These are phyloP conservation scores for Wickerhamiella galacta DNA, from an alignment of 805 yeast species.

Conservation along the genomic window DNA sequence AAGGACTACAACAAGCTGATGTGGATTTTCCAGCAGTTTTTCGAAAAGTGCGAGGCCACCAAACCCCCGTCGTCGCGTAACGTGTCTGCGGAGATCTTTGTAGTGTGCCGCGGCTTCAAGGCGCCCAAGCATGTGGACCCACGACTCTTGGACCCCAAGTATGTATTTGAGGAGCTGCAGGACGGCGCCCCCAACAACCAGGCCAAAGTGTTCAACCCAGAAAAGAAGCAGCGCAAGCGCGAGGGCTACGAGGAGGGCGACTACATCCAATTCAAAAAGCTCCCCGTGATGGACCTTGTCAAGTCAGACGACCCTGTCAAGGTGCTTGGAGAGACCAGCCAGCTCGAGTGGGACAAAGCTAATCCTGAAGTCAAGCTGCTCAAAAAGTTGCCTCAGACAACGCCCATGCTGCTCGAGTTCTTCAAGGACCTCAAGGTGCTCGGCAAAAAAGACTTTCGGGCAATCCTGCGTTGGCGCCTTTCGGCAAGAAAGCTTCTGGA, in stretches of 20 bases:
- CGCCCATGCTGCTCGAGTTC: slow-evolving; percentile 64
- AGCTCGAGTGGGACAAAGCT: slow-evolving; percentile 42
- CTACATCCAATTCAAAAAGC: slow-evolving; percentile 47
- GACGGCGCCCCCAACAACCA: slow-evolving; percentile 46
- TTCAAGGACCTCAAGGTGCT: slow-evolving; percentile 82
- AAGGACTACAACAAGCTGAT: slow-evolving; percentile 91
- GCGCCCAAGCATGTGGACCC: slow-evolving; percentile 95
- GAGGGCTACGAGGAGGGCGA: slow-evolving; percentile 90
- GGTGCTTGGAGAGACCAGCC: slow-evolving; percentile 55
- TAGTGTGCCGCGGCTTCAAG: slow-evolving; percentile 87
- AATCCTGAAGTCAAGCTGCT: slow-evolving; percentile 60
- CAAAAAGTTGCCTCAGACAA: slow-evolving; percentile 58
- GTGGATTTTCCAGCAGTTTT: slow-evolving; percentile 95
- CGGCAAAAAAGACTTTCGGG: slow-evolving; percentile 85
- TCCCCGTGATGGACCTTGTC: slow-evolving; percentile 67
- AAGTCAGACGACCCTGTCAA: slow-evolving; percentile 70
- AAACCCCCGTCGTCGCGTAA: slow-evolving; percentile 98
- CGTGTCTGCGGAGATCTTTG: slow-evolving; percentile 97
- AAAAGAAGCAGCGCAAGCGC: slow-evolving; percentile 74
- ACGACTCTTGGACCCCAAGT: slow-evolving; percentile 73
- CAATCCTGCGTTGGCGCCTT: slow-evolving; percentile 73
- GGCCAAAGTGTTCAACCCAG: slow-evolving; percentile 89
- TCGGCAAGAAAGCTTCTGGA: slow-evolving; percentile 67
- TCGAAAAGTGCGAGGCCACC: slow-evolving; percentile 94
- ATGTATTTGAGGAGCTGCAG: slow-evolving; percentile 83